Evolutionary conservation across 768 basidiomycete genomes (phyloP), one percentile per base, ranked within the genome.

Genomic region (Suillus lakei): DNA sequence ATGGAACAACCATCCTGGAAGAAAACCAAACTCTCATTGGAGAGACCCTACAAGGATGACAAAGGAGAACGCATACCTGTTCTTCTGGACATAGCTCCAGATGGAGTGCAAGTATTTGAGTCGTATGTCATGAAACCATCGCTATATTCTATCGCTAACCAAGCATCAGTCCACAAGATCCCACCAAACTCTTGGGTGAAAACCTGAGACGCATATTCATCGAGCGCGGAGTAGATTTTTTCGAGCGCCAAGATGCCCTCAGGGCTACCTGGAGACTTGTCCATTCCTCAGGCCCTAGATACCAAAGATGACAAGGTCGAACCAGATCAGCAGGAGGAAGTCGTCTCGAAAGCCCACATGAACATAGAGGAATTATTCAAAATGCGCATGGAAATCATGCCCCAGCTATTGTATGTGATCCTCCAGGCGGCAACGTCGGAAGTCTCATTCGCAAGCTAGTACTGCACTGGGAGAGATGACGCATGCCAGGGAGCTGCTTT

Each of bases 1-100:
- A 74, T 75, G 68, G 71, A 65, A 44, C 72, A 81, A 60, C 82
- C 81, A 13, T 73, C 80, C 10, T 90, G 88, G 85, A 88, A 85
- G 71, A 83, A 83, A 67, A 79, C 89, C 43, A 88, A 78, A 66
- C 78, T 94, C 12, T 89, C 91, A 2, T 82, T 95, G 38, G 93
- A 95, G 73, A 82, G 87, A 44, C 92, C 91, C 0, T 93, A 93
- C 80, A 93, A 90, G 75, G 90, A 93, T 71, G 92, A 95, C 68
- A 77, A 83, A 43, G 92, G 91, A 9, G 79, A 85, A 53, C 82
- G 72, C 10, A 85, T 94, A 34, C 89, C 86, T 30, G 79, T 82
- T 6, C 77, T 95, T 34, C 77, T 84, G 32, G 92, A 95, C 71
- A 91, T 95, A 62, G 83, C 85, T 8, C 81, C 84, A 30, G 88